Evolutionary conservation across 345 rosid species (phyloP).

Genomic region (Combretum micranthum): DNA sequence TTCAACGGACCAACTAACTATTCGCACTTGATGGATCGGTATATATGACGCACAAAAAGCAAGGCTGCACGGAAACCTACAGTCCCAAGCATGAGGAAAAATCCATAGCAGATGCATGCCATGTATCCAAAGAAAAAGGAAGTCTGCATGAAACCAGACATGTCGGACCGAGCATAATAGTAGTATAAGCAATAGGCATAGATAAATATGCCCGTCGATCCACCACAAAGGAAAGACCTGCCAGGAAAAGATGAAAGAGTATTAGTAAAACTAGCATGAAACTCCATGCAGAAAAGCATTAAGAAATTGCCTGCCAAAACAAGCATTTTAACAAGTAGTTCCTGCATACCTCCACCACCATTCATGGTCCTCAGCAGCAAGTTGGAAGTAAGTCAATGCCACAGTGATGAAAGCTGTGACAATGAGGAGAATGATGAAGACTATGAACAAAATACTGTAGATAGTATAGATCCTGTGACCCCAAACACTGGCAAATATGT

Average conservation of each 20-base stretch:
- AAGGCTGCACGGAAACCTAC: conserved; percentile 42
- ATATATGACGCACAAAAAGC: conserved; percentile 43
- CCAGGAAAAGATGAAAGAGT: neutral
- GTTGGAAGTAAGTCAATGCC: conserved; percentile 53
- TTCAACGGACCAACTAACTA: conserved; percentile 8
- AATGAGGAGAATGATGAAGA: conserved; percentile 48
- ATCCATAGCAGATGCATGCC: conserved; percentile 49
- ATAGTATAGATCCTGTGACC: conserved; percentile 60
- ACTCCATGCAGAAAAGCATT: neutral
- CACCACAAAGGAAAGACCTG: conserved; percentile 50
- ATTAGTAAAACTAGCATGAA: neutral
- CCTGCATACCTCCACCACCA: conserved; percentile 55
- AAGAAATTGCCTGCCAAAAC: neutral
- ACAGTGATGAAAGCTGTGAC: conserved; percentile 57
- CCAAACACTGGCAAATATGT: conserved; percentile 55
- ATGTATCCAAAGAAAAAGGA: conserved; percentile 50
- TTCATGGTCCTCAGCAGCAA: conserved; percentile 53
- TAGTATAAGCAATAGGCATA: conserved; percentile 43
- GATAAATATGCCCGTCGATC: conserved; percentile 39
- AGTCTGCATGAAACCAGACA: conserved; percentile 54
- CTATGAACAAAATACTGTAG: conserved; percentile 48
- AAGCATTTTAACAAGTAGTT: neutral
- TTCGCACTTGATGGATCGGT: conserved; percentile 46
- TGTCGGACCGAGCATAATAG: conserved; percentile 36
- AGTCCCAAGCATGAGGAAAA: conserved; percentile 49